These are phyloP conservation scores for Entonaema liquescens DNA, from an alignment of 495 filamentous ascomycete species.

Conservation along the genomic window DNA sequence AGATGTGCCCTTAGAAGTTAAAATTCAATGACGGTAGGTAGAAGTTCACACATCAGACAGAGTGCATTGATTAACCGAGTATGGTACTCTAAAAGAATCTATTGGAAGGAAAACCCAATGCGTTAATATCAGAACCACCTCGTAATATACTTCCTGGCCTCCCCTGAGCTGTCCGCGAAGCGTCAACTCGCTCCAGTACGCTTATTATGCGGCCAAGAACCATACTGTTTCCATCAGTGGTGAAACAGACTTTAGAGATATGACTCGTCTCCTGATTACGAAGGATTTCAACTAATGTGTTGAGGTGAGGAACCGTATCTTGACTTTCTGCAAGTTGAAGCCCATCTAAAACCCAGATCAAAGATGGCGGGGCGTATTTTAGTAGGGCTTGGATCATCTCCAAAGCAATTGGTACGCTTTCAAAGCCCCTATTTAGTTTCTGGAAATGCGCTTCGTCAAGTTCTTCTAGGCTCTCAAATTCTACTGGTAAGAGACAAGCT, in stretches of 20 bases:
- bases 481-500: not conserved
- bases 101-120: not conserved
- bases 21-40: too few relatives aligned
- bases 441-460: not conserved
- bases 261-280: not conserved
- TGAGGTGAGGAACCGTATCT: not conserved
- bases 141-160: too few relatives aligned
- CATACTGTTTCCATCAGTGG: not conserved
- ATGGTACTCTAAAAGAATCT: not conserved
- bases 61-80: too few relatives aligned
- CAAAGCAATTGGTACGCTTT: not conserved
- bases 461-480: not conserved
- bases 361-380: not conserved
- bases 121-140: not conserved
- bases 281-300: not conserved
- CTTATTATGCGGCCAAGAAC: not conserved
- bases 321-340: not conserved
- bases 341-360: not conserved
- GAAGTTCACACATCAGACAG: too few relatives aligned
- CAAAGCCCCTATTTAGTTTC: not conserved
- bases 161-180: not conserved
- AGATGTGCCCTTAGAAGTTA: not conserved
- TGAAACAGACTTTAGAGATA: not conserved
- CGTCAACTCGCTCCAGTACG: not conserved
- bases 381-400: not conserved